Evolutionary conservation across 169 alveolate genomes (phyloP).

Genomic region (Plasmodium vinckei): DNA sequence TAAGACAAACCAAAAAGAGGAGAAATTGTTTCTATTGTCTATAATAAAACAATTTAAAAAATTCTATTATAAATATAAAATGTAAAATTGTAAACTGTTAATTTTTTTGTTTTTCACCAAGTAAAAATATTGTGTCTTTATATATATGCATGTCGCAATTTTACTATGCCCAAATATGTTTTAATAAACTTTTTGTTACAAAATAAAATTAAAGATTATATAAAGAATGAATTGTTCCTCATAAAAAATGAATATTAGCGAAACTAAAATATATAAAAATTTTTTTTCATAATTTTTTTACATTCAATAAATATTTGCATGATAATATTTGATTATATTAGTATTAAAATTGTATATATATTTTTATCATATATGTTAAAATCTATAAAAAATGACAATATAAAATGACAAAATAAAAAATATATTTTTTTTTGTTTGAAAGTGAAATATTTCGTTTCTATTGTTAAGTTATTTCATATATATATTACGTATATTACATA

Average conservation of each 20-base stretch:
- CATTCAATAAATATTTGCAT: neutral
- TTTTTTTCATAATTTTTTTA: conserved; percentile 23
- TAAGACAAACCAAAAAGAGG: neutral
- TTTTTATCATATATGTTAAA: conserved; percentile 5
- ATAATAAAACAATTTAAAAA: neutral
- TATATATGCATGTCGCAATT: conserved; percentile 1
- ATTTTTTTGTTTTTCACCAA: neutral
- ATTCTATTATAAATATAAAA: conserved; percentile 15
- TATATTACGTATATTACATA: conserved; percentile 8
- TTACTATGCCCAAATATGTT: neutral
- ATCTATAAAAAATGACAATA: neutral
- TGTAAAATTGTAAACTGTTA: neutral
- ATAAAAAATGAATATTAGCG: neutral
- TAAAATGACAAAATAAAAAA: conserved; percentile 9
- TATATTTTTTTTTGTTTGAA: conserved; percentile 15
- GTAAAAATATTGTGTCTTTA: neutral
- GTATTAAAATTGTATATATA: neutral
- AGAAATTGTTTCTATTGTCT: conserved; percentile 15
- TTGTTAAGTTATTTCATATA: conserved; percentile 6
- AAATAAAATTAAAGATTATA: conserved; percentile 15
- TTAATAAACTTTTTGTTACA: neutral
- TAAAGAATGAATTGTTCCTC: neutral
- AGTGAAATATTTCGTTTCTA: conserved; percentile 11
- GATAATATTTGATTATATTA: too few relatives aligned
- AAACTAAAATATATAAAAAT: neutral